Evolutionary conservation across 2,329 filamentous ascomycete genomes (phyloP).

Genomic region (Lecanoromycetidae sp.): DNA sequence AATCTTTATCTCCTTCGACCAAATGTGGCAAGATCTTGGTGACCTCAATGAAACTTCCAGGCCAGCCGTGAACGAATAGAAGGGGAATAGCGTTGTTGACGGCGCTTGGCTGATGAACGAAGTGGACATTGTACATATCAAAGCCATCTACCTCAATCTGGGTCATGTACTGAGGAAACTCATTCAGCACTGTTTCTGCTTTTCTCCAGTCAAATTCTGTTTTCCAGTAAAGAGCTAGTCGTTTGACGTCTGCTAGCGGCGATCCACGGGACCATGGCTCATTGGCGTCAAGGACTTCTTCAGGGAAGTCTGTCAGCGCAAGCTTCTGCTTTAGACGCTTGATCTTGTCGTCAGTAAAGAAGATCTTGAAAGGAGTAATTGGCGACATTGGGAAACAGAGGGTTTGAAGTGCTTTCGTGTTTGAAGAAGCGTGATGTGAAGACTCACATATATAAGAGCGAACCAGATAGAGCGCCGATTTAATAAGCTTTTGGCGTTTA

Average conservation of each 20-base stretch:
- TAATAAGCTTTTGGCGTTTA: too few species aligned
- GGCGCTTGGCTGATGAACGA: constrained; percentile 25
- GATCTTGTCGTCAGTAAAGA: constrained; percentile 9
- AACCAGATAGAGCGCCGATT: too few species aligned
- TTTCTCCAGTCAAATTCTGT: constrained; percentile 28
- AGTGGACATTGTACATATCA: constrained; percentile 29
- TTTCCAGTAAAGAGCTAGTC: constrained; percentile 27
- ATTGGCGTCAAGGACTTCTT: constrained; percentile 11
- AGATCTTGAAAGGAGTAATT: not conserved
- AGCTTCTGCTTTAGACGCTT: constrained; percentile 6
- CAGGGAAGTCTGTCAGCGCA: constrained; percentile 9
- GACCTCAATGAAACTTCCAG: constrained; percentile 31
- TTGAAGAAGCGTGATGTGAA: too few species aligned
- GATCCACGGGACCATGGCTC: constrained; percentile 14
- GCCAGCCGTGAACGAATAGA: constrained; percentile 24
- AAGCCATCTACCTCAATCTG: constrained; percentile 29
- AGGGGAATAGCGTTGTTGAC: constrained; percentile 18
- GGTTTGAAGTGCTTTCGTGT: too few species aligned
- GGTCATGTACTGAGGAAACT: constrained; percentile 18
- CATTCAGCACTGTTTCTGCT: constrained; percentile 18
- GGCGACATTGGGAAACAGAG: too few species aligned
- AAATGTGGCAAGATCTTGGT: constrained; percentile 26
- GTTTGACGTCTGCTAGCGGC: constrained; percentile 22
- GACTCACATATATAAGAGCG: too few species aligned
- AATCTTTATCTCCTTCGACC: constrained; percentile 20